Evolutionary conservation across 129 eudicot genomes (phyloP).

Genomic region (Daucus carota): DH1_v3.0 NC_030383.2:61108501-61109000

Average conservation of each 20-base stretch:
- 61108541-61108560: too few relatives aligned
- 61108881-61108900: background rate
- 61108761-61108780: constrained; percentile 1
- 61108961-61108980: background rate
- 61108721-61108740: background rate
- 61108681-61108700: background rate
- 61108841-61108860: background rate
- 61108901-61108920: constrained; percentile 1
- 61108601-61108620: too few relatives aligned
- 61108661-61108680: background rate
- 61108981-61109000: background rate
- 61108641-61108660: background rate
- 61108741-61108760: background rate
- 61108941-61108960: background rate
- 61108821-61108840: background rate
- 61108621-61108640: too few relatives aligned
- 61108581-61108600: too few relatives aligned
- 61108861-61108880: background rate
- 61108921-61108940: background rate
- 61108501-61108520: too few relatives aligned
- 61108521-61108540: too few relatives aligned
- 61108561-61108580: too few relatives aligned
- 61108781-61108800: background rate
- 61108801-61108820: background rate
- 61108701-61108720: background rate